phyloP scores from a whole-genome alignment of 2,329 filamentous ascomycete genomes.

The Alternaria gansuensis region DNA sequence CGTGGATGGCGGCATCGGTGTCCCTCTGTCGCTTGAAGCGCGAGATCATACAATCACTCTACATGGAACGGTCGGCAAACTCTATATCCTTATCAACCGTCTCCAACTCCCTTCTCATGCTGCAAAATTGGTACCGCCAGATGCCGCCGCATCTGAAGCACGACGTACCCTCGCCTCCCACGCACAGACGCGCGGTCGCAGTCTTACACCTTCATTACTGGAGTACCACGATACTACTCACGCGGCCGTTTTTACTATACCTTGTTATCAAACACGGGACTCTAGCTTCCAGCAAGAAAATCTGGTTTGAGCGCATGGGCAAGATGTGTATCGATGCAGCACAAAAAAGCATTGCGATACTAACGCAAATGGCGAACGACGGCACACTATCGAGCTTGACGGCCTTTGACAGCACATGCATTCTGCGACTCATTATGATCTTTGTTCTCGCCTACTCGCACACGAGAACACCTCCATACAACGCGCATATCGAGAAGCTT shows the following conservation, averaged over 20 bases:
- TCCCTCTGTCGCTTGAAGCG: constrained; percentile 47
- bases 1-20: constrained; percentile 44
- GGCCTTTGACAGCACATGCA: constrained; percentile 49
- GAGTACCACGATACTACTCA: constrained; percentile 47
- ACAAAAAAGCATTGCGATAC: constrained; percentile 39
- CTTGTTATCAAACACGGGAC: constrained; percentile 42
- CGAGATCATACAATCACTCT: constrained; percentile 48
- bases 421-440: constrained; percentile 47
- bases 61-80: constrained; percentile 44
- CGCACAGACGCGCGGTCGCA: constrained; percentile 48
- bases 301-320: constrained; percentile 48
- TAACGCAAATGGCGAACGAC: constrained; percentile 42
- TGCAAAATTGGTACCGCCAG: constrained; percentile 47
- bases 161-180: constrained; percentile 43
- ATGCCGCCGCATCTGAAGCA: constrained; percentile 48
- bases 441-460: constrained; percentile 50
- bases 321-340: constrained; percentile 48
- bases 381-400: constrained; percentile 45
- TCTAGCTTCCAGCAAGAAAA: constrained; percentile 39
- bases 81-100: constrained; percentile 49
- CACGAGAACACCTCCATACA: constrained; percentile 40
- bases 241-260: constrained; percentile 49
- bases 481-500: constrained; percentile 39
- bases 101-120: constrained; percentile 42
- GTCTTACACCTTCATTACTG: constrained; percentile 50